Percentiles rank a stretch among this genome's conserved stretches.
These are phyloP conservation scores for Limtongia smithiae DNA, from an alignment of 805 yeast species.

Conservation along the genomic window DNA sequence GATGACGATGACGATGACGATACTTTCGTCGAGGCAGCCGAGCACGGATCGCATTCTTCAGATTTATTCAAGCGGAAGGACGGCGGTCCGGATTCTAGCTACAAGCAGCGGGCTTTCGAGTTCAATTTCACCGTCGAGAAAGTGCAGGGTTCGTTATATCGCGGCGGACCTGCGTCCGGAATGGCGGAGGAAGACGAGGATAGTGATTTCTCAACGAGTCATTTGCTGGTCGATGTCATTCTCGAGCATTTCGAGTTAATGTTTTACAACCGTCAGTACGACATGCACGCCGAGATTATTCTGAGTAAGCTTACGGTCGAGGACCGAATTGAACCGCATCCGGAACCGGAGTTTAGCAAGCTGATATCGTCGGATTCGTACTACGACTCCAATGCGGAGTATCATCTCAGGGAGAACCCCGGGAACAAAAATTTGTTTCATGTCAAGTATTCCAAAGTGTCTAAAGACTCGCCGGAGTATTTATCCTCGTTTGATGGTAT, in stretches of 20 bases:
- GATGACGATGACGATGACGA: slow-evolving; percentile 30
- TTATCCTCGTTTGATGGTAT: slow-evolving; percentile 37
- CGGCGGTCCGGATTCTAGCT: slow-evolving; percentile 6
- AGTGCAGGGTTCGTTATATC: slow-evolving; percentile 61
- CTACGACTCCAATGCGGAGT: slow-evolving; percentile 49
- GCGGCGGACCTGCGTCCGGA: slow-evolving; percentile 42
- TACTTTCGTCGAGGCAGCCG: slow-evolving; percentile 22
- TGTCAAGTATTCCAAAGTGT: slow-evolving; percentile 29
- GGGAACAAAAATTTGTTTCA: slow-evolving; percentile 44
- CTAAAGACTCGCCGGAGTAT: slow-evolving; percentile 30
- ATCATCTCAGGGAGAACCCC: slow-evolving; percentile 55
- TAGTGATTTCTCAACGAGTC: slow-evolving; percentile 32
- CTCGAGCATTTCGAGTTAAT: slow-evolving; percentile 61
- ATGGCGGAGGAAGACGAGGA: slow-evolving; percentile 45
- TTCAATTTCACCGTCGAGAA: slow-evolving; percentile 64
- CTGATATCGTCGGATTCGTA: slow-evolving; percentile 63
- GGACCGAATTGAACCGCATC: slow-evolving; percentile 66
- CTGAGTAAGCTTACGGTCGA: slow-evolving; percentile 66
- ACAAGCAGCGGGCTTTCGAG: slow-evolving; percentile 63
- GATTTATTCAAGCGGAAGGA: slow-evolving; percentile 10
- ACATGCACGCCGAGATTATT: slow-evolving; percentile 61
- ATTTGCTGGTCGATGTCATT: slow-evolving; percentile 65
- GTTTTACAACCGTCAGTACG: slow-evolving; percentile 57
- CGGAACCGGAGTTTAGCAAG: slow-evolving; percentile 60
- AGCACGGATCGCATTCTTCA: slow-evolving; percentile 8